Base-by-base conservation (phyloP, 2,329 filamentous ascomycete species). In the Penicillium corylophilum region DNA sequence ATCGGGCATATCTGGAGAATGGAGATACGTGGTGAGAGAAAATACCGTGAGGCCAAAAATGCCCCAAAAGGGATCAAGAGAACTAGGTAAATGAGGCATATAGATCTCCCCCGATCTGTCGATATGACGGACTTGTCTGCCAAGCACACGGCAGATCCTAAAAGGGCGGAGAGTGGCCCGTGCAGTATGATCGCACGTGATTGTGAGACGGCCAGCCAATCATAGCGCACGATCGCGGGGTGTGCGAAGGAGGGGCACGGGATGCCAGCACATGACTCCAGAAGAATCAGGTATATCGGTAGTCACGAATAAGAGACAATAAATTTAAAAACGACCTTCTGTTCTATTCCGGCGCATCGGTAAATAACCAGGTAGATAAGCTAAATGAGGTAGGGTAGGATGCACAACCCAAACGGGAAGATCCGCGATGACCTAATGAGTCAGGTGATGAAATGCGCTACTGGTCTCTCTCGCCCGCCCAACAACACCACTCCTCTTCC, bases 191-290 rank as follows among this genome's bases (percentile, higher is more conserved):
- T 13, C 22, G 15, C 57, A 64, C 66, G 68, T 71, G 70, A 71
- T 64, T 49, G 41, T 40, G 36, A 50, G 35, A n/a, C 31, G 38
- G 36, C 16, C 6, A 44, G 41, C 69, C 65, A 71, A 71, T 71
- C 59, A 69, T 44, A 38, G 8, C 7, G 1, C 16, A 5, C 9
- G 23, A 46, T 12, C 13, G 46, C 24, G 24, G 36, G 35, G 57
- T 60, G 57, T 57, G 57, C 57, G 18, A 39, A 24, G 22, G 64
- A 63, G 62, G 69, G 67, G 64, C 70, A 72, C 69, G 70, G 70
- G 71, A 70, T 64, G 53, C 48, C 52, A 59, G 64, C 71, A 73
- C 69, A 66, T 73, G 71, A 73, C 65, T 50, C 8, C 8, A 22
- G 23, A n/a, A 35, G 46, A 33, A 51, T 44, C 33, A 36, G 2